Evolutionary conservation across 306 rosid species (phyloP), one percentile per base, ranked within the genome.

Genomic region (Amphicarpaea edgeworthii): DNA sequence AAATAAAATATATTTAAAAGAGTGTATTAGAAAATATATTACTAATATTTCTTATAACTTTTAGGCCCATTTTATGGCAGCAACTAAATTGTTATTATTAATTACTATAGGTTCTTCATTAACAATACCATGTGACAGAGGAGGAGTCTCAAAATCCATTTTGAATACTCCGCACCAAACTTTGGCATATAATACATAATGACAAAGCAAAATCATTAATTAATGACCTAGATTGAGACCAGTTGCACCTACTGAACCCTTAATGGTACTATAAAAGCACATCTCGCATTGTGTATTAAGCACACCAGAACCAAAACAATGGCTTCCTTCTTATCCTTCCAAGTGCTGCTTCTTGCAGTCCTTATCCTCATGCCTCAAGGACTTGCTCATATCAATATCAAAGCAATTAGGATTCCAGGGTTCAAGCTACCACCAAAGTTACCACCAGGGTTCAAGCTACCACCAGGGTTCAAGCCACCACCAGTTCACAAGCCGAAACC

Each of bases 181-280:
- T 40, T 28, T 60, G 46, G 49, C 10, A 37, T 40, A 19, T 30
- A 46, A 34, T 34, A 34, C 40, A 34, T 30, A 59, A n/a, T 6
- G 10, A n/a, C n/a, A n/a, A n/a, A n/a, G n/a, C n/a, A n/a, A n/a
- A n/a, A n/a, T n/a, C n/a, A n/a, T n/a, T n/a, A n/a, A 28, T 28
- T 57, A 74, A 60, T 74, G 78, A 16, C 8, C 5, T 45, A 30
- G 69, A 73, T 60, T 59, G 34, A 73, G 70, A 60, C 60, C 58
- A n/a, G n/a, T 50, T 34, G 38, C 68, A 40, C 3, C 7, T n/a
- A n/a, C n/a, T n/a, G 3, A 28, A 5, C 12, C 58, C 15, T 38
- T 8, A 0, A 40, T 7, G 19, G 24, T 61, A 75, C n/a, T n/a
- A n/a, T 62, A 75, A 75, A 17, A 62, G 1, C 17, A 1, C 3